Conservation (phyloP, 352 stramenopile genomes). For the Phytopythium cucurbitacearum region DNA sequence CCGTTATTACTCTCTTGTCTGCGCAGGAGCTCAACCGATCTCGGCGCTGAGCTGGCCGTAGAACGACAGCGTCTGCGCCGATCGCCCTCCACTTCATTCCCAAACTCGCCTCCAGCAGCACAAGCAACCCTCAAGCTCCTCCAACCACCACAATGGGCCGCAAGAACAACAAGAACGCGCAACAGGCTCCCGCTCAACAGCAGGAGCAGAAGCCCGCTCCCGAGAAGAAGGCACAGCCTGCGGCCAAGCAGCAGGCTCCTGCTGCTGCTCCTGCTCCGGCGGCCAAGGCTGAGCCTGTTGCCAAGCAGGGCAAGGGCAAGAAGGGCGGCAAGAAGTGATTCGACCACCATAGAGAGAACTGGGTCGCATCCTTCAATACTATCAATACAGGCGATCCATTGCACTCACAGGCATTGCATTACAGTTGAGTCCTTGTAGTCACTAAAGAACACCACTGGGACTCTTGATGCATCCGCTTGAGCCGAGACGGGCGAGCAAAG, state of each 20-base stretch:
- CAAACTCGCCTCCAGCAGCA: neutral
- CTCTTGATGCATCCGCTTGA: no score
- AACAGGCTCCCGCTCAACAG: neutral
- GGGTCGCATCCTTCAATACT: no score
- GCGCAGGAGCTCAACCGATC: neutral
- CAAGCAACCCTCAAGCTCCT: no score
- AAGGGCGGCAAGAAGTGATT: no score
- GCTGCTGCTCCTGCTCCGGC: neutral
- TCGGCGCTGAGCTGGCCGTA: neutral
- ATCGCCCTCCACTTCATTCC: neutral
- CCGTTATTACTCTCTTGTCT: no score
- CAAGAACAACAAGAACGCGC: slow-evolving; percentile 1
- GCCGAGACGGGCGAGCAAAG: no score
- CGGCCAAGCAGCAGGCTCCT: neutral
- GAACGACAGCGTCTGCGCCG: neutral
- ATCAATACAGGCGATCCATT: no score
- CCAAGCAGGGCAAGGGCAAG: neutral
- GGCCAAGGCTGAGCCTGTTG: neutral
- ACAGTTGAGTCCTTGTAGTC: no score
- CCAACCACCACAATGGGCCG: neutral
- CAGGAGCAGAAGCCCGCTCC: neutral
- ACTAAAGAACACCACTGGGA: no score
- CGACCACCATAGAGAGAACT: no score
- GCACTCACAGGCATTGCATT: no score
- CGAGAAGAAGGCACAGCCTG: neutral